These are phyloP conservation scores for Mycena sp. DNA, from an alignment of 1,284 basidiomycete genomes.

Conservation along the genomic window DNA sequence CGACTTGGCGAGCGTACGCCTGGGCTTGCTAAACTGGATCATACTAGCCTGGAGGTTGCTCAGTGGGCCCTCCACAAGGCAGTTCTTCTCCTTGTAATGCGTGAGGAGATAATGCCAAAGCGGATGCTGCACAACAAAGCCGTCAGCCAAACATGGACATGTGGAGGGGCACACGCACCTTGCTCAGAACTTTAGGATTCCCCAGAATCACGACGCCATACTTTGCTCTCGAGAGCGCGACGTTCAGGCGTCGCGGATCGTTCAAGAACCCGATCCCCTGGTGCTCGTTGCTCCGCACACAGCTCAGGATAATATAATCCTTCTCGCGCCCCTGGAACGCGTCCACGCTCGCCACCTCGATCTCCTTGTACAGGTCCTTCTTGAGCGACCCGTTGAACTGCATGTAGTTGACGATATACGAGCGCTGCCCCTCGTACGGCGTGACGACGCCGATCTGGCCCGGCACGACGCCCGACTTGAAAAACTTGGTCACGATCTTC, in stretches of 20 bases:
- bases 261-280: conserved; percentile 99
- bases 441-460: conserved; percentile 98
- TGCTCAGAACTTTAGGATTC: conserved; percentile 98
- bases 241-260: conserved; percentile 96
- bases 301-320: conserved; percentile 99
- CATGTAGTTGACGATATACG: conserved; percentile 99
- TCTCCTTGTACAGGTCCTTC: conserved; percentile 99
- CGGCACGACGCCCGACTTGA: conserved; percentile 97
- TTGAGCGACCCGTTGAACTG: conserved; percentile 98
- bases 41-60: conserved; percentile 97
- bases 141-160: conserved; percentile 12
- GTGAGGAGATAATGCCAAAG: conserved; percentile 98
- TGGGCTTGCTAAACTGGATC: conserved; percentile 98
- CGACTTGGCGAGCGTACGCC: conserved; percentile 84
- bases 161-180: conserved; percentile 66
- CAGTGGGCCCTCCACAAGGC: conserved; percentile 95
- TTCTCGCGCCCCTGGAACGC: conserved; percentile 99
- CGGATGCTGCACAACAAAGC: conserved; percentile 74
- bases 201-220: conserved; percentile 98
- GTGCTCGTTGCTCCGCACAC: conserved; percentile 99
- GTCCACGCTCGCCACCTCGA: conserved; percentile 98
- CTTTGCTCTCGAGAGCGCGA: conserved; percentile 96
- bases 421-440: conserved; percentile 99
- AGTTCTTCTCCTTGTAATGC: conserved; percentile 97
- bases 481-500: conserved; percentile 99